Conservation (phyloP, 1,284 basidiomycete species). For the Gymnopus androsaceus region DNA sequence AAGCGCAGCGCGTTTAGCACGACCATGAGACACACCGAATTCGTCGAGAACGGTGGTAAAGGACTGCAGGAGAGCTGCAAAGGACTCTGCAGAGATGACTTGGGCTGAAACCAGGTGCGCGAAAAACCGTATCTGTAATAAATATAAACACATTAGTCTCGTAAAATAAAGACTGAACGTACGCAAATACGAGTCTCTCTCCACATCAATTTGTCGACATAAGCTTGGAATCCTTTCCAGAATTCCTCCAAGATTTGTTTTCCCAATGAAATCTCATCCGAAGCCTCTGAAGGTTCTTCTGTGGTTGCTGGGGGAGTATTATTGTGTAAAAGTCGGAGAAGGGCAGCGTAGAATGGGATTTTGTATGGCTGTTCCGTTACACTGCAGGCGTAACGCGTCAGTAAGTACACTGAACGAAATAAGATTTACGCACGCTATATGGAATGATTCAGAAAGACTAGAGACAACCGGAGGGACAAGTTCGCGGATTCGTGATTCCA, state of each 20-base stretch:
- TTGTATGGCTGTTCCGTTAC: conserved; percentile 92
- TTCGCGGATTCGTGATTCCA: conserved; percentile 66
- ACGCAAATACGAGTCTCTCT: conserved; percentile 85
- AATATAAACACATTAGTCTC: not conserved
- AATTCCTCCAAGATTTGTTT: conserved; percentile 84
- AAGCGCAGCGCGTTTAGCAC: conserved; percentile 82
- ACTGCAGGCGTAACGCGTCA: conserved; percentile 27
- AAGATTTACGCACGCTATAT: not conserved
- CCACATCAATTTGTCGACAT: conserved; percentile 87
- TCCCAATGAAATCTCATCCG: conserved; percentile 57
- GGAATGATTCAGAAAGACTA: conserved; percentile 54
- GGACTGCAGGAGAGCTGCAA: conserved; percentile 77
- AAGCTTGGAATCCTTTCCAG: conserved; percentile 83
- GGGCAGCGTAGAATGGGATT: conserved; percentile 82
- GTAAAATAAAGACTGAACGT: too few relatives aligned
- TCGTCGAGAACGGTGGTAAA: conserved; percentile 87
- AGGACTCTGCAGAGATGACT: conserved; percentile 73
- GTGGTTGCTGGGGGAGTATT: conserved; percentile 35
- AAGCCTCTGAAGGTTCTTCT: conserved; percentile 34
- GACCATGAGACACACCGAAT: conserved; percentile 84
- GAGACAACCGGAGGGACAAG: conserved; percentile 59
- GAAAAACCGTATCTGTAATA: conserved; percentile 82
- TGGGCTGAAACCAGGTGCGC: conserved; percentile 79
- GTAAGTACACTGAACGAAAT: not conserved
- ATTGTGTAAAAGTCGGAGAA: conserved; percentile 74